Base-by-base conservation (phyloP, 2,329 filamentous ascomycete genomes). In the Sclerotinia subarctica region DNA sequence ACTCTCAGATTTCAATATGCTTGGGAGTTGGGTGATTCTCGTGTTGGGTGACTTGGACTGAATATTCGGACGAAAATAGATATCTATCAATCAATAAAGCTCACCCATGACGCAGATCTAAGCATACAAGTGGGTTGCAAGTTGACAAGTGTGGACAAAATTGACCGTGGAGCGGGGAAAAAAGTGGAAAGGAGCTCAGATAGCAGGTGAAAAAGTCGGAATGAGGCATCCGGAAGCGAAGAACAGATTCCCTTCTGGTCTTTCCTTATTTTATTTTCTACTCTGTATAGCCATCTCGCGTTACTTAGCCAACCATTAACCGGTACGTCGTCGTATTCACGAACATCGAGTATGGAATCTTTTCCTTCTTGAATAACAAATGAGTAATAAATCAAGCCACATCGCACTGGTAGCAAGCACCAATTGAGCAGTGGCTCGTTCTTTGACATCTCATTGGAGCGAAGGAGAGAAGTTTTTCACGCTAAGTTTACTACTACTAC, bases 21-120 rank as follows among this genome's bases (percentile, higher is more conserved):
- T 35, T 60, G 44, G 29, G 26, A 49, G 58, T 60, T 10, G 32
- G 32, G 19, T 19, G n/a, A 24, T 57, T 56, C 49, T 65, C 63
- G 63, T 62, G 59, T 62, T 62, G 38, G 38, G 15, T 17, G 38
- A 42, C 38, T 42, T 42, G 8, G 59, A 62, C 59, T 38, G 59
- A 26, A 62, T 6, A 17, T 38, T 65, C 1, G 26, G 63, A 65
- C 44, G 21, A 49, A 65, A 58, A 65, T 49, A 66, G 63, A 66
- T 47, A 35, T 49, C 26, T 47, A 54, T 57, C 63, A 17, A 57
- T 35, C 63, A 46, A 32, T 47, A 17, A 38, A 35, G 1, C 26
- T 35, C 53, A 44, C 51, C 62, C 54, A 64, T 64, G 49, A 56
- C 62, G 49, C 62, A 35, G 51, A 35, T 65, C 51, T 46, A 38